Percentiles rank a stretch among this genome's conserved stretches.
Evolutionary conservation across 257 asterid species (phyloP).

Genomic region (Mitragyna speciosa): DNA sequence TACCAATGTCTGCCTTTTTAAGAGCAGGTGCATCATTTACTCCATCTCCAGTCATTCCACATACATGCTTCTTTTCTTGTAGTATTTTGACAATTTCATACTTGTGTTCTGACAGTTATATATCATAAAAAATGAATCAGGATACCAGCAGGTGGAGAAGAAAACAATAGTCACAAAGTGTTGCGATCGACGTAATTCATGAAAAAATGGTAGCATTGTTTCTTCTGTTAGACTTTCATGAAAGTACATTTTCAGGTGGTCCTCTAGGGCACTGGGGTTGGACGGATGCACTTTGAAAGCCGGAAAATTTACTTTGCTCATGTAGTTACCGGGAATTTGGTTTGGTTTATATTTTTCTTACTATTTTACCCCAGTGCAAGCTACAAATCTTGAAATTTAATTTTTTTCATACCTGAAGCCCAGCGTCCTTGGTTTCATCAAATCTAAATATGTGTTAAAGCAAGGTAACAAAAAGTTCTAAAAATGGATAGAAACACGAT

Average conservation of each 20-base stretch:
- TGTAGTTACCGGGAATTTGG: not conserved
- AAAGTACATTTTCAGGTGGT: no score
- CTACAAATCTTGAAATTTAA: not conserved
- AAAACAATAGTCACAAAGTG: not conserved
- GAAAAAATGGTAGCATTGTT: not conserved
- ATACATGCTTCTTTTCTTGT: conserved; percentile 26
- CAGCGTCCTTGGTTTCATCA: not conserved
- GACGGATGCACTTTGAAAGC: no score
- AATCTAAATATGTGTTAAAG: not conserved
- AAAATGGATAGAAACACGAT: not conserved
- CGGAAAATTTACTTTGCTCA: not conserved
- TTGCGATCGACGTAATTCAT: not conserved
- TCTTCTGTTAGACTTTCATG: not conserved
- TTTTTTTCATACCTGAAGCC: not conserved
- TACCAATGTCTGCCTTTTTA: conserved; percentile 33
- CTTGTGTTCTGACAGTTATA: conserved; percentile 26
- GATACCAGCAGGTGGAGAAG: not conserved
- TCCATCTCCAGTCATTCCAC: conserved; percentile 39
- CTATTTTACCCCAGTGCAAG: no score
- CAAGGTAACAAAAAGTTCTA: not conserved
- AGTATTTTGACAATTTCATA: conserved; percentile 33
- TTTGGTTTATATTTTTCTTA: no score
- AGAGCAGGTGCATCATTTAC: conserved; percentile 36
- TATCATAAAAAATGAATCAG: conserved; percentile 1
- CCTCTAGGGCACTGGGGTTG: no score